Evolutionary conservation across 352 stramenopile genomes (phyloP), one percentile per base, ranked within the genome.

Genomic region (Phytophthora cactorum): DNA sequence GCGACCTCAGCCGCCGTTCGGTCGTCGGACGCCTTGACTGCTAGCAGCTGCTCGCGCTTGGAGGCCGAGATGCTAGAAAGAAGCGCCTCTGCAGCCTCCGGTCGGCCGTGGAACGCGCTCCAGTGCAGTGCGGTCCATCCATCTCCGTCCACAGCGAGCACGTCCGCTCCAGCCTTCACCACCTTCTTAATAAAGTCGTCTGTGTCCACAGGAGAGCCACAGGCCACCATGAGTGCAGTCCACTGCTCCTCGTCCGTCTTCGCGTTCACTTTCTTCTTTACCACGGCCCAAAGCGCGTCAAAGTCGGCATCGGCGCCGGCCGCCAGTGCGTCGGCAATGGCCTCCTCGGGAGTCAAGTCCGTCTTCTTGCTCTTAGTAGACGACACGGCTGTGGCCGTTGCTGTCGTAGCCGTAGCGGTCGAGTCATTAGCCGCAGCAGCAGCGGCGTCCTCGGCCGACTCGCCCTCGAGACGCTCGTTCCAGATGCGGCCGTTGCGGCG

Each of bases 91-190:
- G 87, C 84, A 29, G 84, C 79, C 58, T 95, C 85, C 3, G 84
- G 84, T 56, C 83, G 80, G 60, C 79, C 87, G 59, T 95, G 84
- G 77, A 92, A 95, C 25, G 85, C 87, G 68, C 80, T 87, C 87
- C 87, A 95, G 74, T 95, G 87, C 73, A 95, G 61, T 57, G 85
- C 87, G 6, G 83, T 92, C 87, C 87, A 95, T 32, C 87, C 87
- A 41, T 95, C 87, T 44, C 81, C 84, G 59, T 95, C 87, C 49
- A 83, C 80, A 7, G 77, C 82, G n/a, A 74, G 60, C 41, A 92
- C 78, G 39, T 91, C 74, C 4, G 79, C 79, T 54, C 87, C 85
- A 17, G 78, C 80, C 5, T 70, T 68, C 29, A 95, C 64, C 32
- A 91, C 47, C 62, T 86, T 85, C 49, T 77, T 69, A 52, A 94